Base-by-base conservation (phyloP, 2,329 filamentous ascomycete genomes). In the Aspergillus hiratsukae region DNA sequence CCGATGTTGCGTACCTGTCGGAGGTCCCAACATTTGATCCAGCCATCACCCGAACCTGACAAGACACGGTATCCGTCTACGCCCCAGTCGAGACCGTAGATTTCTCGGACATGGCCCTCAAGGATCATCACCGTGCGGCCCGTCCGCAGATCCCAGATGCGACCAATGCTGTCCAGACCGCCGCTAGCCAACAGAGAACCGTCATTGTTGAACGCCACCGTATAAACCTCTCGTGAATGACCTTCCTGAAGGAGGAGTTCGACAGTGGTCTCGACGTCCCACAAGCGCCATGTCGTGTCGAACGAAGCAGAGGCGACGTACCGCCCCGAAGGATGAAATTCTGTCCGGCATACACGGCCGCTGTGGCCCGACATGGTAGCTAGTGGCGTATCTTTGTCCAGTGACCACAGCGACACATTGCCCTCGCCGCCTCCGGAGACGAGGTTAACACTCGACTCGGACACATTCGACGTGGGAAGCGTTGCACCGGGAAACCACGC, bases 11-110 rank as follows among this genome's bases (percentile, higher is more conserved):
- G 84, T 50, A 97, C 92, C 66, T 94, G 93, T 48, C 94, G 86
- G 52, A 99, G 82, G 70, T 99, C 94, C 94, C 94, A 99, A 75
- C 93, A 97, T 74, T 97, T 97, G 68, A 96, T 87, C 84, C 94
- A 97, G 19, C 93, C 93, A 69, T 99, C 94, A 2, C 87, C 91
- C 14, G 91, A 95, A 1, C 91, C 92, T 0, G 91, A 91, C n/a
- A 97, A 79, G 8, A 97, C 85, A n/a, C 94, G 86, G 72, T 96
- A 87, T 5, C 93, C 91, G 69, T 99, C 94, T 0, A 87, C 83
- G 56, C 89, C 87, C 94, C 95, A 99, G 72, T 97, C 92, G 5
- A 97, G 79, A 0, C 87, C 91, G 67, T 96, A 92, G 53, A 99
- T 96, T 14, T 95, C 92, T 60, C 92, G 90, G 69, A 97, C 94